phyloP scores from a whole-genome alignment of 176 grass and related monocot genomes.

The Eleusine indica region DNA sequence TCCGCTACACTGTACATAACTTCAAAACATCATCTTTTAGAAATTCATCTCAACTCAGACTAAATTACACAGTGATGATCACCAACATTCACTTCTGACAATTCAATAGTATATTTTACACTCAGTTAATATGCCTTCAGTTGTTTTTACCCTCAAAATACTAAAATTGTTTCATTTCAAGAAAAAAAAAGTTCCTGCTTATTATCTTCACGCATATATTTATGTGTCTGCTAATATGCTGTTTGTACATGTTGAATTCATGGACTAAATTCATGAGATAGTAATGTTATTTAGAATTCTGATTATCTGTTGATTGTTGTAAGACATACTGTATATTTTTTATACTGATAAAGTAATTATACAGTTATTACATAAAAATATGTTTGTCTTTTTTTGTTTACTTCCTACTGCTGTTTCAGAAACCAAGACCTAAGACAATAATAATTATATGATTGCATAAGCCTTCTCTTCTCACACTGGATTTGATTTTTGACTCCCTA shows the following conservation, averaged over 20 bases:
- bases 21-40: background rate
- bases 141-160: background rate
- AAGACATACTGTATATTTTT: background rate
- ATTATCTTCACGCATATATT: background rate
- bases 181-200: background rate
- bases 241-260: background rate
- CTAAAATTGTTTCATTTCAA: background rate
- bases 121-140: background rate
- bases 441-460: background rate
- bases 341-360: background rate
- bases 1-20: background rate
- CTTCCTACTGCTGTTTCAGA: too few species aligned
- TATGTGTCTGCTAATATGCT: background rate
- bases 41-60: background rate
- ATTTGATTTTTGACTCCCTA: conserved; percentile 19
- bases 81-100: background rate
- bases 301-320: background rate
- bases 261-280: background rate
- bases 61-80: background rate
- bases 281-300: background rate
- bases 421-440: too few species aligned
- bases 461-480: background rate
- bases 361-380: background rate
- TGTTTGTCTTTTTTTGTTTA: too few species aligned
- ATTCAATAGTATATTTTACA: conserved; percentile 8